Evolutionary conservation across 768 basidiomycete species (phyloP).

Genomic region (Favolaschia claudopus): DNA sequence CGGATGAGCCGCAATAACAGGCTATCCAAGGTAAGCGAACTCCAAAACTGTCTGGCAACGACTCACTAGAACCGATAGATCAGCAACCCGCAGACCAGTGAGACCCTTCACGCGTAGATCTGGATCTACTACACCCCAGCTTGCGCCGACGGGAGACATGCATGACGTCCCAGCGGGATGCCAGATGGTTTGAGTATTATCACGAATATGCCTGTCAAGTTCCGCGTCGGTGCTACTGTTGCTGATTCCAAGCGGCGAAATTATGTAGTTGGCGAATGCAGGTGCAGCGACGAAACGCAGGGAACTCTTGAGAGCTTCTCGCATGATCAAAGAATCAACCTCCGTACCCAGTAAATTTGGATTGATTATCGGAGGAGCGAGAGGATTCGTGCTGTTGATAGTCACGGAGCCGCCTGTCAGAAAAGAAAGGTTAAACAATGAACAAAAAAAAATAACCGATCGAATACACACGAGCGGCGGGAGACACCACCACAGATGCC

Average conservation of each 20-base stretch:
- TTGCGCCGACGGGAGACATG: slow-evolving; percentile 35
- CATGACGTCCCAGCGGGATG: slow-evolving; percentile 40
- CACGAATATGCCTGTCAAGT: slow-evolving; percentile 33
- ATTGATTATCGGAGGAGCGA: slow-evolving; percentile 51
- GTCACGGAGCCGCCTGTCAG: slow-evolving; percentile 34
- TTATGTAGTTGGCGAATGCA: slow-evolving; percentile 30
- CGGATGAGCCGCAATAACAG: slow-evolving; percentile 28
- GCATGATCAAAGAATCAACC: slow-evolving; percentile 32
- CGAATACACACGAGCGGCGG: slow-evolving; percentile 32
- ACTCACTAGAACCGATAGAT: slow-evolving; percentile 41
- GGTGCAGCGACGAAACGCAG: slow-evolving; percentile 23
- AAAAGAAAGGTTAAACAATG: too few species aligned
- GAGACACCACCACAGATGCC: slow-evolving; percentile 29
- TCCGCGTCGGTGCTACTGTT: slow-evolving; percentile 33
- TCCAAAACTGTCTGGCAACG: not conserved
- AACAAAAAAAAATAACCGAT: too few species aligned
- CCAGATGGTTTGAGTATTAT: slow-evolving; percentile 30
- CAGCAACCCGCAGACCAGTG: slow-evolving; percentile 42
- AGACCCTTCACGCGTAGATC: slow-evolving; percentile 43
- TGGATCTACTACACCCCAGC: slow-evolving; percentile 37
- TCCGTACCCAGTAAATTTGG: slow-evolving; percentile 45
- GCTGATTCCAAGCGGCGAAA: slow-evolving; percentile 14
- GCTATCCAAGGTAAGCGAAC: slow-evolving; percentile 19
- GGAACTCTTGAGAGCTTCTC: slow-evolving; percentile 24
- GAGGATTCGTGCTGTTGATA: slow-evolving; percentile 50